Evolutionary conservation across 441 rosid genomes (phyloP).

Genomic region (Jatropha podagrica): DNA sequence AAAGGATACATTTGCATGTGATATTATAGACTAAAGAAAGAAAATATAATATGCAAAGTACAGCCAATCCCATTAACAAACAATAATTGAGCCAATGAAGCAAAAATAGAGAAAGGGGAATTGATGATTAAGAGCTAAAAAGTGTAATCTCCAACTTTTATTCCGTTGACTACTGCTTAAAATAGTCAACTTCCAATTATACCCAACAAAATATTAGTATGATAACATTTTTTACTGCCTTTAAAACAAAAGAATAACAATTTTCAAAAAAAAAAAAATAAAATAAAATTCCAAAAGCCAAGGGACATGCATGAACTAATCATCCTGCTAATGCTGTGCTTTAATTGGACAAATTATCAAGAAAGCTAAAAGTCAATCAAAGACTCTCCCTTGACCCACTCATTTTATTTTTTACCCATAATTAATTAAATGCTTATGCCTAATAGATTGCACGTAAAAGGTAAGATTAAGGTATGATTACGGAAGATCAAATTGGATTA

Average conservation of each 20-base stretch:
- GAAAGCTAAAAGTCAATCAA: slow-evolving; percentile 1
- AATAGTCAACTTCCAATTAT: neutral
- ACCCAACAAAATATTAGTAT: neutral
- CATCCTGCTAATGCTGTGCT: slow-evolving; percentile 5
- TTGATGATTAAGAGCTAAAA: neutral
- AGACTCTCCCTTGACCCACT: neutral
- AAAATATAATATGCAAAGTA: neutral
- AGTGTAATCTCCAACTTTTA: neutral
- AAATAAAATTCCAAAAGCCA: neutral
- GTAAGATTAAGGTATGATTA: neutral
- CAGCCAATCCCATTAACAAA: neutral
- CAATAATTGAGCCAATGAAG: neutral
- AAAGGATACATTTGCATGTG: neutral
- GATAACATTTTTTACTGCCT: neutral
- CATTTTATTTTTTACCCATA: neutral
- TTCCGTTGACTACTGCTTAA: neutral
- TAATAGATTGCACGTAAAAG: neutral
- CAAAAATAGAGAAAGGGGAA: neutral
- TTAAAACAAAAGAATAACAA: neutral
- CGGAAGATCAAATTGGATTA: neutral
- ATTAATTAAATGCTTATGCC: neutral
- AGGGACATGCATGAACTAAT: neutral
- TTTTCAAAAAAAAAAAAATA: neutral
- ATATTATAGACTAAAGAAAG: too few relatives aligned
- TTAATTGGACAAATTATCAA: slow-evolving; percentile 17